Evolutionary conservation across 2,329 filamentous ascomycete species (phyloP).

Genomic region (Fusarium lateritium): DNA sequence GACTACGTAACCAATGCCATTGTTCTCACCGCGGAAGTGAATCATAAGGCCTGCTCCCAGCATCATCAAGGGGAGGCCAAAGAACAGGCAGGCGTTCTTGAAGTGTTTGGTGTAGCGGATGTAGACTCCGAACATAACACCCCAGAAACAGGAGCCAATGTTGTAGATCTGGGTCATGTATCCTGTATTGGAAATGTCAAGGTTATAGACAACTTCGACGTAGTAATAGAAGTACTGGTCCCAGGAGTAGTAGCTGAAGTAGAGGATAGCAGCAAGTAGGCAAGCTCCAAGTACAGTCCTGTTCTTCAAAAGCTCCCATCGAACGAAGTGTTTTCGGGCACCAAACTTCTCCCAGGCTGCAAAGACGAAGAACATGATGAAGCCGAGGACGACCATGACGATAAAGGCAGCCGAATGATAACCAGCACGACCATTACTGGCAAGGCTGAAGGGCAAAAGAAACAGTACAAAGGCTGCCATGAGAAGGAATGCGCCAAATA

Average conservation of each 20-base stretch:
- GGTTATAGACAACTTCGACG: slow-evolving; percentile 57
- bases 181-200: slow-evolving; percentile 52
- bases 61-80: slow-evolving; percentile 14
- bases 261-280: slow-evolving; percentile 55
- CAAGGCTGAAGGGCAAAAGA: slow-evolving; percentile 74
- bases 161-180: slow-evolving; percentile 58
- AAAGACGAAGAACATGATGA: slow-evolving; percentile 1
- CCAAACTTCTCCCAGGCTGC: slow-evolving; percentile 12
- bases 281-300: slow-evolving; percentile 57
- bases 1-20: slow-evolving; percentile 14
- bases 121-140: slow-evolving; percentile 7
- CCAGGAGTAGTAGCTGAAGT: slow-evolving; percentile 55
- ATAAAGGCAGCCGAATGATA: slow-evolving; percentile 8
- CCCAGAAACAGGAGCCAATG: slow-evolving; percentile 52
- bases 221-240: slow-evolving; percentile 58
- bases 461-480: slow-evolving; percentile 70
- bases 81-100: slow-evolving; percentile 16
- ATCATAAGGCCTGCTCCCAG: slow-evolving; percentile 26
- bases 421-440: neutral
- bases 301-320: slow-evolving; percentile 35
- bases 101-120: slow-evolving; percentile 24
- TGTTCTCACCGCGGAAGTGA: slow-evolving; percentile 16
- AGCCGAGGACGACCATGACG: slow-evolving; percentile 13
- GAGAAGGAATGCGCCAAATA: slow-evolving; percentile 69
- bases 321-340: slow-evolving; percentile 13